These are phyloP conservation scores for Suaeda aralocaspica DNA, from an alignment of 148 eudicot species.

Conservation along the genomic window DNA sequence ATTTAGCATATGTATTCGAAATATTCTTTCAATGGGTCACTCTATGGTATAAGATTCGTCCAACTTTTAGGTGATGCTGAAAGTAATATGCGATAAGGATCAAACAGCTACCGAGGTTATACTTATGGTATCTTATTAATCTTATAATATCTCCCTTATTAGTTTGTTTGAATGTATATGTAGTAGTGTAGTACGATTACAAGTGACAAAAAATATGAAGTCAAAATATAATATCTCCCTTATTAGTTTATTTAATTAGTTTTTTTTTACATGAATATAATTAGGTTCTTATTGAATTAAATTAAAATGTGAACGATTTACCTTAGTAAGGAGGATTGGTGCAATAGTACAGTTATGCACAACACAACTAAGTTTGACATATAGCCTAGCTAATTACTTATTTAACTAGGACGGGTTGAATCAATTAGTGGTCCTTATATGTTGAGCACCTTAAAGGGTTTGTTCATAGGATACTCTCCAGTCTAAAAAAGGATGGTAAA, in stretches of 20 bases:
- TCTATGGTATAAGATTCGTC: conserved; percentile 7
- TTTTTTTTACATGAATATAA: too few relatives aligned
- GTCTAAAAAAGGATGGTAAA: neutral
- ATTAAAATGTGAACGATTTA: neutral
- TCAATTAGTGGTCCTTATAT: neutral
- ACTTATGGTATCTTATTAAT: neutral
- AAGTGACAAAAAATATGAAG: too few relatives aligned
- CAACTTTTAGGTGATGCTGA: conserved; percentile 11
- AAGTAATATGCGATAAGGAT: conserved; percentile 17
- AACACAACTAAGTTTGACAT: neutral
- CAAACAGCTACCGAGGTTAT: neutral
- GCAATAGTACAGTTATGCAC: neutral
- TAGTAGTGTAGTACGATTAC: too few relatives aligned
- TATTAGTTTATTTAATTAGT: too few relatives aligned
- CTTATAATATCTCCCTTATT: neutral
- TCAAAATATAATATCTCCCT: too few relatives aligned
- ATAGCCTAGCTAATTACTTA: neutral
- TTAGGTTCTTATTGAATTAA: too few relatives aligned
- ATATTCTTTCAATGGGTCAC: neutral
- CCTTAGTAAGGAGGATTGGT: neutral
- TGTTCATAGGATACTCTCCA: conserved; percentile 10
- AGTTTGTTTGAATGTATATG: neutral
- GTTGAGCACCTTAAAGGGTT: neutral
- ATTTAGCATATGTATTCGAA: conserved; percentile 1
- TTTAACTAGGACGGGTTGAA: neutral